These are phyloP conservation scores for Cutaneotrichosporon mucoides DNA, from an alignment of 1,284 basidiomycete genomes.

Conservation along the genomic window DNA sequence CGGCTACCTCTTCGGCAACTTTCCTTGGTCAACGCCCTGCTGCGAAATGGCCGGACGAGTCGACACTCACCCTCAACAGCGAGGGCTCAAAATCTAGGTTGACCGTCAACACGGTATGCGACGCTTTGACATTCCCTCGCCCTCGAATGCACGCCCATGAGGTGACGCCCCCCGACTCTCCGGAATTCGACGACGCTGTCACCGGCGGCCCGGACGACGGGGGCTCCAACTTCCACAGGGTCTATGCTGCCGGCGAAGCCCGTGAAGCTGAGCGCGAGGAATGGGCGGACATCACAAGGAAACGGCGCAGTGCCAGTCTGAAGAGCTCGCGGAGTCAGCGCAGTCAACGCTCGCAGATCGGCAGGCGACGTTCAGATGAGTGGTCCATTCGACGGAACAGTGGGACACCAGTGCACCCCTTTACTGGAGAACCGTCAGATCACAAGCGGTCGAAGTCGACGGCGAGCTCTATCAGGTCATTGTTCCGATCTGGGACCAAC, in stretches of 20 bases:
- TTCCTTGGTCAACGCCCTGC: neutral
- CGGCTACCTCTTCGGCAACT: neutral
- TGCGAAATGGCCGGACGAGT: constrained; percentile 24
- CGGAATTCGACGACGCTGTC: constrained; percentile 12
- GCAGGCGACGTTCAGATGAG: constrained; percentile 2
- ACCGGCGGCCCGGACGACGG: constrained; percentile 8
- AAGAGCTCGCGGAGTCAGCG: neutral
- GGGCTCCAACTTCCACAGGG: constrained; percentile 7
- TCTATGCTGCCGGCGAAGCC: constrained; percentile 4
- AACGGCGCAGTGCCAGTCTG: neutral
- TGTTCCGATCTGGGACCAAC: constrained; percentile 5
- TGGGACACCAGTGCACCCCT: constrained; percentile 4
- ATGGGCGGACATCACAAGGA: constrained; percentile 13
- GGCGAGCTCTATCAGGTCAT: constrained; percentile 11
- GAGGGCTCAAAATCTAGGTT: constrained; percentile 17
- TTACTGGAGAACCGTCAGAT: constrained; percentile 2
- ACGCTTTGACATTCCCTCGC: constrained; percentile 37
- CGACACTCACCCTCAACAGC: constrained; percentile 13
- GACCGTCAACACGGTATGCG: constrained; percentile 32
- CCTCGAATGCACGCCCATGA: constrained; percentile 36
- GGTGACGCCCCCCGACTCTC: constrained; percentile 37
- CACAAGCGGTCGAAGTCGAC: constrained; percentile 6
- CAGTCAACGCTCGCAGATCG: neutral
- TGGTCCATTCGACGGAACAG: neutral
- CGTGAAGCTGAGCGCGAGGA: constrained; percentile 20